Percentiles rank a stretch among this genome's conserved stretches.
Conservation (phyloP, 1,284 basidiomycete species). For the Cystobasidium sp. region DNA sequence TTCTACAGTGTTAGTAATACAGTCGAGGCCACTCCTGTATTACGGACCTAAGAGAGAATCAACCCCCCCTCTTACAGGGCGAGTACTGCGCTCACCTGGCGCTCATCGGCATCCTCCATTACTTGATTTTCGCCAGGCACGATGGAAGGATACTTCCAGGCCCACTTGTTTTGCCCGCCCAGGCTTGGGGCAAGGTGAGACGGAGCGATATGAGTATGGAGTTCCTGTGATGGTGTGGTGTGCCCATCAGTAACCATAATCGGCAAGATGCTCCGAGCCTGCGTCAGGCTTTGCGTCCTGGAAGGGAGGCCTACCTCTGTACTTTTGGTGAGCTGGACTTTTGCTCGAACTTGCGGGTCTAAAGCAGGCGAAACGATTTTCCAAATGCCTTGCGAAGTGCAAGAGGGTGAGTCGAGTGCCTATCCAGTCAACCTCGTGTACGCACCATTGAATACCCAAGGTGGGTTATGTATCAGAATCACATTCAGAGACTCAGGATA, state of each 20-base stretch:
- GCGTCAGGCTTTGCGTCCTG: too few species aligned
- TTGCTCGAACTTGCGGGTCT: slow-evolving; percentile 54
- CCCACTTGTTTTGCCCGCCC: slow-evolving; percentile 49
- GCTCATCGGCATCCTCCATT: slow-evolving; percentile 53
- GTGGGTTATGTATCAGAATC: slow-evolving; percentile 57
- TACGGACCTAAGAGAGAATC: too few species aligned
- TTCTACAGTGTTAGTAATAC: too few species aligned
- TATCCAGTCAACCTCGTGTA: slow-evolving; percentile 5
- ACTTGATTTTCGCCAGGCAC: slow-evolving; percentile 55
- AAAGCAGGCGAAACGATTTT: slow-evolving; percentile 51
- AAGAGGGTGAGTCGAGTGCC: background rate
- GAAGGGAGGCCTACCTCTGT: slow-evolving; percentile 53
- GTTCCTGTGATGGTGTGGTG: slow-evolving; percentile 22
- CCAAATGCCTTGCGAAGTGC: slow-evolving; percentile 44
- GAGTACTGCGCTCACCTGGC: slow-evolving; percentile 48
- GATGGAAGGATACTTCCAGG: slow-evolving; percentile 49
- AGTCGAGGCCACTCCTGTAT: too few species aligned
- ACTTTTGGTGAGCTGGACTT: slow-evolving; percentile 53
- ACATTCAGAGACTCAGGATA: slow-evolving; percentile 55
- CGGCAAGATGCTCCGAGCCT: too few species aligned
- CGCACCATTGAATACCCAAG: slow-evolving; percentile 57
- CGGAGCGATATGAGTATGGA: slow-evolving; percentile 49
- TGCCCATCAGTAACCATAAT: background rate
- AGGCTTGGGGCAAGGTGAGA: slow-evolving; percentile 47
- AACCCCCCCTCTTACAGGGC: too few species aligned